phyloP scores from a whole-genome alignment of 2,329 filamentous ascomycete genomes.

The Cytospora piceicola region DNA sequence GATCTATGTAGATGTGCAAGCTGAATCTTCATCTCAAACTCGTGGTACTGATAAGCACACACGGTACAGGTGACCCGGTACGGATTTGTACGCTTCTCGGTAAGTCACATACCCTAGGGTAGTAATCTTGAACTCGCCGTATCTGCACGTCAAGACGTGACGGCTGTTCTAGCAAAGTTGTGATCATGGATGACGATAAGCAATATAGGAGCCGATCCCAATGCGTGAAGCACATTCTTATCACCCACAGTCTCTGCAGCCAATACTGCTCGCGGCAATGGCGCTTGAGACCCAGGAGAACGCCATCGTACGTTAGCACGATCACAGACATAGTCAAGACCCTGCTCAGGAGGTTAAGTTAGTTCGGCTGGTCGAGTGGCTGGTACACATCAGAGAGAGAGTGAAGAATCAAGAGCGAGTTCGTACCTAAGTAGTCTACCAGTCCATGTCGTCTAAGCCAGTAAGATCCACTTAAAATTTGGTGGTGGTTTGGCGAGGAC shows the following conservation, averaged over 20 bases:
- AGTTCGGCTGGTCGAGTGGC: background rate
- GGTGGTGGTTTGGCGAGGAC: slow-evolving; percentile 6
- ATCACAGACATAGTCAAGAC: background rate
- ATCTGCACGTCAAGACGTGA: slow-evolving; percentile 13
- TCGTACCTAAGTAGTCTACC: too few species aligned
- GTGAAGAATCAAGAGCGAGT: too few species aligned
- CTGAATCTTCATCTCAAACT: background rate
- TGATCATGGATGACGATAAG: slow-evolving; percentile 18
- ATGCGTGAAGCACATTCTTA: background rate
- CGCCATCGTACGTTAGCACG: background rate
- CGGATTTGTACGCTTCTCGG: background rate
- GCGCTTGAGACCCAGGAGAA: background rate
- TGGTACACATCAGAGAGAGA: too few species aligned
- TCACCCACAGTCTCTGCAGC: background rate
- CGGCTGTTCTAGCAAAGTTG: slow-evolving; percentile 18
- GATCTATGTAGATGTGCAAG: background rate
- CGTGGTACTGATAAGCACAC: background rate
- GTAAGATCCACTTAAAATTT: background rate
- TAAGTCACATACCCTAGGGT: too few species aligned
- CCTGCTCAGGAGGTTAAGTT: background rate
- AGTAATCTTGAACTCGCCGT: too few species aligned
- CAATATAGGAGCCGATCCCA: slow-evolving; percentile 5
- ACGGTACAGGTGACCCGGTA: background rate
- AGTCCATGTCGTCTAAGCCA: background rate
- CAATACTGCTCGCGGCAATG: background rate